Conservation (phyloP, 768 basidiomycete species). For the Psilocybe tampanensis region DNA sequence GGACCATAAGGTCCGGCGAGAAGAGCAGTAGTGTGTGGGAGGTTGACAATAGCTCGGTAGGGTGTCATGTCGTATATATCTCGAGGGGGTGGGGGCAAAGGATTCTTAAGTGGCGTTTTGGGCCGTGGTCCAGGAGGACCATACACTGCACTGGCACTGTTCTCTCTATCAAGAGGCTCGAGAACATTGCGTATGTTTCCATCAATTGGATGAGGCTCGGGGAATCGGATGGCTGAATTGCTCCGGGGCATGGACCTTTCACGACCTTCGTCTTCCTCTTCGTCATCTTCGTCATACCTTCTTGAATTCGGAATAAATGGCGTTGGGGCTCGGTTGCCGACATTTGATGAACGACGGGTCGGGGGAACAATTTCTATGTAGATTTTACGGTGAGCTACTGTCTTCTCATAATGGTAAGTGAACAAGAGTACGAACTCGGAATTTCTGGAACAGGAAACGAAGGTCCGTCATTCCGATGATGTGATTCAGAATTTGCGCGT, state of each 20-base stretch:
- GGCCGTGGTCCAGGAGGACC: conserved; percentile 30
- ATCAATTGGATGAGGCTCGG: conserved; percentile 20
- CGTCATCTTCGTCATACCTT: conserved; percentile 16
- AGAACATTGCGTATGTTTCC: conserved; percentile 29
- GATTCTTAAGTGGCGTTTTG: conserved; percentile 42
- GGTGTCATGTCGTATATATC: conserved; percentile 62
- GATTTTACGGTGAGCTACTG: background rate
- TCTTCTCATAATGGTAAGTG: background rate
- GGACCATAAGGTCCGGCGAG: conserved; percentile 34
- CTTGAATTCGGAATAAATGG: conserved; percentile 26
- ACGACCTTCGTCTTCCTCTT: conserved; percentile 24
- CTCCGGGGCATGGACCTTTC: conserved; percentile 10
- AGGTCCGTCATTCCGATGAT: background rate
- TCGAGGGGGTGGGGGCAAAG: conserved; percentile 63
- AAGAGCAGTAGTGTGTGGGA: conserved; percentile 48
- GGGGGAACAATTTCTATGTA: background rate
- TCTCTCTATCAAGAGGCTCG: conserved; percentile 33
- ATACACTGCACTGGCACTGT: conserved; percentile 26
- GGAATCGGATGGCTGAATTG: conserved; percentile 15
- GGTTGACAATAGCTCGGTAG: conserved; percentile 55
- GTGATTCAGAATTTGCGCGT: conserved; percentile 3
- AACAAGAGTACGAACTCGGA: background rate
- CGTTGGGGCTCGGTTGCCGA: conserved; percentile 23
- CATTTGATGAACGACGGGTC: background rate
- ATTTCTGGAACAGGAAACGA: background rate